phyloP scores from a whole-genome alignment of 2,329 filamentous ascomycete species.

The Diaporthe sp. region DNA sequence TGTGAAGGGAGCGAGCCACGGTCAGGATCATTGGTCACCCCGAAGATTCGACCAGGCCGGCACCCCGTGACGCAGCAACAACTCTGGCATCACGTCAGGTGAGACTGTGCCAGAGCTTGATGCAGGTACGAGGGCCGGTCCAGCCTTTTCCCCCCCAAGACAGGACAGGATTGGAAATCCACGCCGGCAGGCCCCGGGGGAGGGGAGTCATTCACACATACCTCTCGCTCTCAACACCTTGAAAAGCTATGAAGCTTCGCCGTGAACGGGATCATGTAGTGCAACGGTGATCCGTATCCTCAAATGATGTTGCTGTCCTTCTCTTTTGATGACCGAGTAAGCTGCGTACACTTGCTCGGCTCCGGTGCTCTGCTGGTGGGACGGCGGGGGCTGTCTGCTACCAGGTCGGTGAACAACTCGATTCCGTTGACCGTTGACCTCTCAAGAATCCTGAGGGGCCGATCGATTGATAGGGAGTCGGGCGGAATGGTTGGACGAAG shows the following conservation, averaged over 20 bases:
- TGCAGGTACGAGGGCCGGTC: conserved; percentile 35
- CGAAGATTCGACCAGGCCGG: not conserved
- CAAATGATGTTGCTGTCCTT: conserved; percentile 34
- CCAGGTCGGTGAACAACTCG: conserved; percentile 17
- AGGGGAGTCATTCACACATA: conserved; percentile 40
- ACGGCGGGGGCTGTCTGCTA: conserved; percentile 19
- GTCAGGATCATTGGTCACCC: conserved; percentile 32
- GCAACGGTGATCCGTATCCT: conserved; percentile 22
- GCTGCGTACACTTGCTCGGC: conserved; percentile 32
- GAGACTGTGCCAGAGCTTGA: conserved; percentile 34
- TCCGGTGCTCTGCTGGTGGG: conserved; percentile 27
- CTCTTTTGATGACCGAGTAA: conserved; percentile 35
- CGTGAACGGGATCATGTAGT: conserved; percentile 46
- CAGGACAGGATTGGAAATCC: conserved; percentile 18
- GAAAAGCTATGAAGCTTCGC: conserved; percentile 41
- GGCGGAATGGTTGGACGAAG: conserved; percentile 49
- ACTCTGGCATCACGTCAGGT: conserved; percentile 21
- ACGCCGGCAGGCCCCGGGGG: conserved; percentile 34
- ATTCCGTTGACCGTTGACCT: conserved; percentile 37
- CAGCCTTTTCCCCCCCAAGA: conserved; percentile 3
- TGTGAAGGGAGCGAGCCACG: conserved; percentile 53
- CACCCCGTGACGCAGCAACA: conserved; percentile 13
- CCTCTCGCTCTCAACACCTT: conserved; percentile 46
- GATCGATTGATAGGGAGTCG: conserved; percentile 35
- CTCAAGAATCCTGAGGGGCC: conserved; percentile 30